Percentiles rank a stretch among this genome's conserved stretches.
These are phyloP conservation scores for Beauveria bassiana DNA, from an alignment of 2,329 filamentous ascomycete genomes.

Conservation along the genomic window DNA sequence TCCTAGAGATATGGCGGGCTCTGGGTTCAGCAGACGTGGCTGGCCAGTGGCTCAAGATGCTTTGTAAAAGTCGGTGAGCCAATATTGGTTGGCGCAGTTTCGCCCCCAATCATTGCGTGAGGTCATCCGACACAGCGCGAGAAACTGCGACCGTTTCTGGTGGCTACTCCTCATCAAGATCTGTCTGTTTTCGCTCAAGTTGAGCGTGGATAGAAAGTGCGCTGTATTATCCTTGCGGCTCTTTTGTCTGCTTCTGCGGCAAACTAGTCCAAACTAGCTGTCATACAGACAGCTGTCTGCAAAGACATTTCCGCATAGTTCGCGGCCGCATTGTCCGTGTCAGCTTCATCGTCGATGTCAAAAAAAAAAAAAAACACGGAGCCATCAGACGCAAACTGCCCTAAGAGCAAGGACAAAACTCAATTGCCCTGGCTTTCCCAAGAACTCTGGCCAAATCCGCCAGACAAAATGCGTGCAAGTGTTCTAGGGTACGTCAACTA, in stretches of 20 bases:
- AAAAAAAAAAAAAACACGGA: too few species aligned
- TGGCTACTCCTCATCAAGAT: neutral
- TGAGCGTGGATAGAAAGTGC: too few species aligned
- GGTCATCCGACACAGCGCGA: neutral
- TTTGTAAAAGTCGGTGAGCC: slow-evolving; percentile 9
- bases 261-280: neutral
- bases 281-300: too few species aligned
- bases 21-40: neutral
- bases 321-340: too few species aligned
- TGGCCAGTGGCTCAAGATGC: neutral
- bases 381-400: too few species aligned
- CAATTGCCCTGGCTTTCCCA: neutral
- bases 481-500: neutral
- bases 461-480: neutral
- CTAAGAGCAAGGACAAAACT: too few species aligned
- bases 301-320: too few species aligned
- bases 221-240: neutral
- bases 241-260: neutral
- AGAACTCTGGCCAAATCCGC: neutral
- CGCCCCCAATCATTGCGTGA: neutral
- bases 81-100: neutral
- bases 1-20: neutral
- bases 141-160: neutral
- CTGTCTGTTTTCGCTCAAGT: neutral
- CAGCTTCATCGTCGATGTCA: too few species aligned